A percentile compares a stretch with the other conserved stretches of the same genome.
Conservation (phyloP, 306 rosid genomes). For the Begonia peltatifolia region DNA sequence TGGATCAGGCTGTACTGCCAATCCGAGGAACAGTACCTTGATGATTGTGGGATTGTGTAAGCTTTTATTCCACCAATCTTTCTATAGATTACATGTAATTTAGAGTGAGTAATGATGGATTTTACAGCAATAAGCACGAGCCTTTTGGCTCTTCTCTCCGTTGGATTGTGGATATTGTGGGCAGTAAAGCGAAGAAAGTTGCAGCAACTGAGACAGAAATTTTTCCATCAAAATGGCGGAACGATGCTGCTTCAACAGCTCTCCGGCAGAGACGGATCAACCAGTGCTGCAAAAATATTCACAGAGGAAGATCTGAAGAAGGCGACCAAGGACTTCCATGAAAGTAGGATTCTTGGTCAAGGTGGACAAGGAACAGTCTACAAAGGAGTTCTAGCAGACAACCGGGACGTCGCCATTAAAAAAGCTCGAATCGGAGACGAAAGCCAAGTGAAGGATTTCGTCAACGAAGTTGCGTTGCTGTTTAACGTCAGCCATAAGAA, state of each 20-base stretch:
- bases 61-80: too few relatives aligned
- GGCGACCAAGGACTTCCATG: too few relatives aligned
- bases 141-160: background rate
- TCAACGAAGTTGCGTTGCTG: too few relatives aligned
- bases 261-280: background rate
- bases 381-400: too few relatives aligned
- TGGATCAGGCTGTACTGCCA: background rate
- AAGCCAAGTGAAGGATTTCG: too few relatives aligned
- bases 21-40: background rate
- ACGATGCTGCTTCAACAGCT: background rate
- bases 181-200: background rate
- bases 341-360: too few relatives aligned
- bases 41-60: background rate
- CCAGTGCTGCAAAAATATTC: too few relatives aligned
- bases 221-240: background rate
- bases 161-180: background rate
- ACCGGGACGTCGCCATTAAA: too few relatives aligned
- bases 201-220: background rate
- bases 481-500: too few relatives aligned
- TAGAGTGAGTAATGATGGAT: background rate
- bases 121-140: conserved; percentile 1
- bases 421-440: too few relatives aligned
- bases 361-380: too few relatives aligned
- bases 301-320: background rate
- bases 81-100: too few relatives aligned